Conservation (phyloP, 1,284 basidiomycete genomes). For the Rhodotorula sp. region DNA sequence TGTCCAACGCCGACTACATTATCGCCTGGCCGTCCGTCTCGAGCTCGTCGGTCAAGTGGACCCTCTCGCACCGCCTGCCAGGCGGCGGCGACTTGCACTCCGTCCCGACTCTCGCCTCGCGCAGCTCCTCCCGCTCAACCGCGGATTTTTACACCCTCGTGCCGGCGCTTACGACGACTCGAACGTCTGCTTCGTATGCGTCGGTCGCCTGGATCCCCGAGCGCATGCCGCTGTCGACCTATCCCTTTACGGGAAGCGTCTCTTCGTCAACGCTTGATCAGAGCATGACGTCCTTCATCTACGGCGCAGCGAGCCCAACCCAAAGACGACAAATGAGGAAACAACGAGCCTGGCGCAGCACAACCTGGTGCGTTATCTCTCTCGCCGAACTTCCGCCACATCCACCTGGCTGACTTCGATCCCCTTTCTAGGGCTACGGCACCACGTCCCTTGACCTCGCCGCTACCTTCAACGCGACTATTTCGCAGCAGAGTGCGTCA, state of each 20-base stretch:
- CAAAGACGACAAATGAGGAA: too few relatives aligned
- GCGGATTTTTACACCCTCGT: constrained; percentile 17
- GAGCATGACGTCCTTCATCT: too few relatives aligned
- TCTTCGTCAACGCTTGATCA: too few relatives aligned
- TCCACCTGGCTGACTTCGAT: too few relatives aligned
- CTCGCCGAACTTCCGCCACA: too few relatives aligned
- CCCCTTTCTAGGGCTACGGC: too few relatives aligned
- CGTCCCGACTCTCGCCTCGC: constrained; percentile 11
- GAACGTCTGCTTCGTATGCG: background rate
- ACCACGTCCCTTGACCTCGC: too few relatives aligned
- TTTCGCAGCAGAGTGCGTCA: too few relatives aligned
- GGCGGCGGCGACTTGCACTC: background rate
- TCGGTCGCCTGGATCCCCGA: constrained; percentile 18
- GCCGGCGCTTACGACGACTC: constrained; percentile 12
- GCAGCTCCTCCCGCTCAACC: background rate
- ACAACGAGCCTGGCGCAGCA: too few relatives aligned
- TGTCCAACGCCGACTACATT: constrained; percentile 28
- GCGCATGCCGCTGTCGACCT: constrained; percentile 1
- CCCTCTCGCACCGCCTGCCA: constrained; percentile 21
- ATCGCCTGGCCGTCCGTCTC: constrained; percentile 21
- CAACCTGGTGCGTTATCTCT: too few relatives aligned
- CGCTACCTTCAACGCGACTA: too few relatives aligned
- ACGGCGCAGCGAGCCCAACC: too few relatives aligned
- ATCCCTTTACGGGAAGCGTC: background rate
- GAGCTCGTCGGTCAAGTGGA: constrained; percentile 5